A percentile compares a stretch with the other conserved stretches of the same genome.
Evolutionary conservation across 495 filamentous ascomycete genomes (phyloP).

Genomic region (Chlorociboria aeruginascens): DNA sequence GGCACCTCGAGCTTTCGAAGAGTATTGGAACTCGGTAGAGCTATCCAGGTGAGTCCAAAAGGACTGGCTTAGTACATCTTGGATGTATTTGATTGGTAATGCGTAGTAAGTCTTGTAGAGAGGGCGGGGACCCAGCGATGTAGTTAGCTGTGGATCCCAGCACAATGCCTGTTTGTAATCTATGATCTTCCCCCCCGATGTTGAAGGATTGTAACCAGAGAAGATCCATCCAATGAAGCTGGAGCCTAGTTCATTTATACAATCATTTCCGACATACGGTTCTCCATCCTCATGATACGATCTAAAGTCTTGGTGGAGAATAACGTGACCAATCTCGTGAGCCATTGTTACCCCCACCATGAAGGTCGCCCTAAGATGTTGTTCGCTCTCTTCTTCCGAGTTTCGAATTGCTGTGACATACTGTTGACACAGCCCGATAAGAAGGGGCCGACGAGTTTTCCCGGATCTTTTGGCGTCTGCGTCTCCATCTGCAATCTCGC

Average conservation of each 20-base stretch:
- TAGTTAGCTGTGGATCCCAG: background rate
- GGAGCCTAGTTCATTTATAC: slow-evolving; percentile 4
- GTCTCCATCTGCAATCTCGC: background rate
- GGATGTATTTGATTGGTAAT: background rate
- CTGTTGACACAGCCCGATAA: slow-evolving; percentile 5
- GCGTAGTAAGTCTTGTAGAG: slow-evolving; percentile 5
- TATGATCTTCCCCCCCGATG: background rate
- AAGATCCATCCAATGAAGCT: slow-evolving; percentile 5
- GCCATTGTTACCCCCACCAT: slow-evolving; percentile 10
- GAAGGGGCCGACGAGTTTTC: background rate
- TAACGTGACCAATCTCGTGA: slow-evolving; percentile 11
- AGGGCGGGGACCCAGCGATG: background rate
- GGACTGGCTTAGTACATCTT: background rate
- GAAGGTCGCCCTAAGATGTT: slow-evolving; percentile 4
- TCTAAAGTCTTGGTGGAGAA: slow-evolving; percentile 8
- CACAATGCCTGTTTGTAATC: background rate
- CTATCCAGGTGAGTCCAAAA: background rate
- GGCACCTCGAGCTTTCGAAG: background rate
- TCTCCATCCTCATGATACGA: background rate
- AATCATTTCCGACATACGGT: slow-evolving; percentile 5
- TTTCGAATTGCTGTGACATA: slow-evolving; percentile 8
- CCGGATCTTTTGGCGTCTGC: background rate
- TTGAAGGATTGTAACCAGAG: slow-evolving; percentile 4
- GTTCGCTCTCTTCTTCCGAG: background rate
- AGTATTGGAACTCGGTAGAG: background rate